Evolutionary conservation across 495 filamentous ascomycete species (phyloP).

Genomic region (Parathielavia hyrcaniae): DNA sequence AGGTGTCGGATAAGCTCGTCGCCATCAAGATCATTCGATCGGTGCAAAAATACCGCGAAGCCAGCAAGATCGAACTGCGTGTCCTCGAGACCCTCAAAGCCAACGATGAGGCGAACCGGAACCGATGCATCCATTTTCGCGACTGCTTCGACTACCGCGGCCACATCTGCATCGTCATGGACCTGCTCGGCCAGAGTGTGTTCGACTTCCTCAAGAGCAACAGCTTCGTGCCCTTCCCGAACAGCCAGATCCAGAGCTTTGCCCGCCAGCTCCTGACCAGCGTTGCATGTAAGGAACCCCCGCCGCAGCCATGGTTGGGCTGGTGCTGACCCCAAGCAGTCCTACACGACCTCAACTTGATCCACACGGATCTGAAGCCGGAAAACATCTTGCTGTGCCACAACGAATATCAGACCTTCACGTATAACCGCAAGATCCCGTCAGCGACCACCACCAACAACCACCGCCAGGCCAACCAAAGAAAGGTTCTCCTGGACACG

Average conservation of each 20-base stretch:
- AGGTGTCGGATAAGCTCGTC: conserved; percentile 64
- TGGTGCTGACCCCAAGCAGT: conserved; percentile 47
- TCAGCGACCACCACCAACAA: conserved; percentile 72
- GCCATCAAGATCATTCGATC: conserved; percentile 98
- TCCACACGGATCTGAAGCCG: conserved; percentile 96
- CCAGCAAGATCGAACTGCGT: conserved; percentile 89
- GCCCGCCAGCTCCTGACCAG: conserved; percentile 95
- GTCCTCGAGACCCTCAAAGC: conserved; percentile 83
- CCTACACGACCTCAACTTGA: conserved; percentile 93
- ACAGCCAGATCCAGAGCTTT: conserved; percentile 96
- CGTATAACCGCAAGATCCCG: conserved; percentile 89
- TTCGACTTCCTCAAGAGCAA: conserved; percentile 98
- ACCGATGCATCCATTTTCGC: conserved; percentile 93
- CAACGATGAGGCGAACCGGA: conserved; percentile 87
- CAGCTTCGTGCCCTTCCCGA: conserved; percentile 93
- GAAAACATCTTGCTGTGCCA: conserved; percentile 95
- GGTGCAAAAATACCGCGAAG: conserved; percentile 96
- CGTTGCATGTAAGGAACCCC: conserved; percentile 75
- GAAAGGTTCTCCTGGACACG: conserved; percentile 84
- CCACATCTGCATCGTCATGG: conserved; percentile 98
- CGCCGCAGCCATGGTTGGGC: neutral
- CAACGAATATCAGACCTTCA: conserved; percentile 89
- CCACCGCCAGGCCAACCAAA: conserved; percentile 69
- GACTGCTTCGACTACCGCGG: conserved; percentile 97
- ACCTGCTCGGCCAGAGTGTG: conserved; percentile 90